Conservation (phyloP, 352 stramenopile genomes). For the Plasmopara muralis region DNA sequence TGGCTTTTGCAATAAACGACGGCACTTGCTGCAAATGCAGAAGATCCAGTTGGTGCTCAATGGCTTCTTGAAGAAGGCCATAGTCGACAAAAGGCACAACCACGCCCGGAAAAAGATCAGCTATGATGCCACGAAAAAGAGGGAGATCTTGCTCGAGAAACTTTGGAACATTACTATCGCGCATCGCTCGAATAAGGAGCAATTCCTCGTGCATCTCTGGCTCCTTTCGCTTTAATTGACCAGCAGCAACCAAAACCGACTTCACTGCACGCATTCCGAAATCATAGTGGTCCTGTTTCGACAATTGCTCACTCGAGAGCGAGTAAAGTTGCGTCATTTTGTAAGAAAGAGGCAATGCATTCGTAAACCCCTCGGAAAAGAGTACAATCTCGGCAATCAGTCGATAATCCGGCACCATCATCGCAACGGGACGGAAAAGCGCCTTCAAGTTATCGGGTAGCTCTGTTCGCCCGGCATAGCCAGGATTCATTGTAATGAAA, state of each 20-base stretch:
- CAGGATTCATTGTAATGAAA: slow-evolving; percentile 95
- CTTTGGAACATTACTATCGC: slow-evolving; percentile 94
- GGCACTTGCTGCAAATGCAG: slow-evolving; percentile 79
- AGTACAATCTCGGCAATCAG: slow-evolving; percentile 94
- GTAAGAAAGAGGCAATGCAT: slow-evolving; percentile 87
- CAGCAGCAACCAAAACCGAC: slow-evolving; percentile 91
- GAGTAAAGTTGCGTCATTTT: slow-evolving; percentile 94
- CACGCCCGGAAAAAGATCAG: slow-evolving; percentile 91
- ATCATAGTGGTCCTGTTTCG: slow-evolving; percentile 93
- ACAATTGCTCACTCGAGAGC: slow-evolving; percentile 90
- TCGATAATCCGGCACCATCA: slow-evolving; percentile 94
- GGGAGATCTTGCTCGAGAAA: slow-evolving; percentile 92
- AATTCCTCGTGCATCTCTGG: slow-evolving; percentile 92
- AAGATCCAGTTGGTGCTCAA: slow-evolving; percentile 72
- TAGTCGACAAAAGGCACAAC: slow-evolving; percentile 93
- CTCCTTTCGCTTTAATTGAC: slow-evolving; percentile 91
- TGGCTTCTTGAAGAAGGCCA: slow-evolving; percentile 82
- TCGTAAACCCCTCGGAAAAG: slow-evolving; percentile 92
- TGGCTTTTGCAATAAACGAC: slow-evolving; percentile 81
- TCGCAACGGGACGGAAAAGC: slow-evolving; percentile 90
- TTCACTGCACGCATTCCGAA: slow-evolving; percentile 93
- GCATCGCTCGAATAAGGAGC: slow-evolving; percentile 93
- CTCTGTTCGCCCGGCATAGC: slow-evolving; percentile 89
- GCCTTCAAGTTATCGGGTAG: slow-evolving; percentile 93
- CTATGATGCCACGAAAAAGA: slow-evolving; percentile 92